Evolutionary conservation across 225 moss, liverwort and hornwort genomes (phyloP).

Genomic region (Sphagnum tenellum): DNA sequence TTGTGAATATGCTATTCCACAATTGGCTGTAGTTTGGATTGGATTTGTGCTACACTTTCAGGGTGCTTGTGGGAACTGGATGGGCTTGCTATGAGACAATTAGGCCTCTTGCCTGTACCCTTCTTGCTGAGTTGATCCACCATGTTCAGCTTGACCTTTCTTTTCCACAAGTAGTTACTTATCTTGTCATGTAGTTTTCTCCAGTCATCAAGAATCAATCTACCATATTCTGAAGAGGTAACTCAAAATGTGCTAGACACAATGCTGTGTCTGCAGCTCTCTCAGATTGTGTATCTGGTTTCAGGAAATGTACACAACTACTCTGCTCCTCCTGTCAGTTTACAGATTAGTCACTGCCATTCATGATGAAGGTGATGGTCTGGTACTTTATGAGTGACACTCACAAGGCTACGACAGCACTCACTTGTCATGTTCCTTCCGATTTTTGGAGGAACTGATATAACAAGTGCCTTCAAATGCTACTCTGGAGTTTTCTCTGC

Average conservation of each 20-base stretch:
- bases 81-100: constrained; percentile 99
- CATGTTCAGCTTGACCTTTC: constrained; percentile 98
- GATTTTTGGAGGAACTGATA: too few species aligned
- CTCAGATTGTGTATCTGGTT: constrained; percentile 93
- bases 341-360: constrained; percentile 39
- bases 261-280: constrained; percentile 57
- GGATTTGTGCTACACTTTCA: constrained; percentile 15
- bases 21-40: too few species aligned
- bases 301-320: constrained; percentile 98
- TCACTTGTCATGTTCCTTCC: too few species aligned
- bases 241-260: background rate
- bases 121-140: constrained; percentile 96
- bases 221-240: background rate
- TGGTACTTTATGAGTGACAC: too few species aligned
- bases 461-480: too few species aligned
- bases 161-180: constrained; percentile 73
- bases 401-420: too few species aligned
- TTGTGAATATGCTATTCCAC: too few species aligned
- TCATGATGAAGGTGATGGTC: too few species aligned
- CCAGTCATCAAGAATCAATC: background rate
- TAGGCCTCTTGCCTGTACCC: constrained; percentile 92
- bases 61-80: constrained; percentile 97
- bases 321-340: constrained; percentile 81
- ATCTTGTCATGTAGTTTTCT: background rate
- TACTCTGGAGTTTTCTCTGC: constrained; percentile 60